These are phyloP conservation scores for Chionographis japonica DNA, from an alignment of 106 monocot species.

Conservation along the genomic window DNA sequence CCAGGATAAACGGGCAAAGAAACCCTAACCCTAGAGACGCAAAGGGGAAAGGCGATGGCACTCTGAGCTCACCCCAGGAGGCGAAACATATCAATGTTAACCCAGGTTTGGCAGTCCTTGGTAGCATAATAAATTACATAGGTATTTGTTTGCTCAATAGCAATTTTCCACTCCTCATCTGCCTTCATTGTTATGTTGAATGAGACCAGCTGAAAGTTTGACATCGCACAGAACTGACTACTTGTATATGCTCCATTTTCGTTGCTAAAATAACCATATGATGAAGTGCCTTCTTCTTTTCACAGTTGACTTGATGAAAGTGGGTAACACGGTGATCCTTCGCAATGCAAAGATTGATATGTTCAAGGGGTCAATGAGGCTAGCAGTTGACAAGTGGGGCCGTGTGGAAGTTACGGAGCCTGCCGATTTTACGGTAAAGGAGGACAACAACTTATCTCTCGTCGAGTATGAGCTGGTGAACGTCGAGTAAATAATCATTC, in stretches of 20 bases:
- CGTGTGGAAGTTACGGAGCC: slow-evolving; percentile 37
- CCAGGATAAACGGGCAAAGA: no score
- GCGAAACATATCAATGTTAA: no score
- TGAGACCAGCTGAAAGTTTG: no score
- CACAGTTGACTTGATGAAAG: slow-evolving; percentile 37
- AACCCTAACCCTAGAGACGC: no score
- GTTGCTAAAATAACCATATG: not conserved
- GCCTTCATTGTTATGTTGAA: no score
- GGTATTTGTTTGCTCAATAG: no score
- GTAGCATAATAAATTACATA: no score
- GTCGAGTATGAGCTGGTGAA: slow-evolving; percentile 46
- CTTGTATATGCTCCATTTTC: not conserved
- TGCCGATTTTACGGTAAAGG: slow-evolving; percentile 24
- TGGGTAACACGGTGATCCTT: slow-evolving; percentile 28
- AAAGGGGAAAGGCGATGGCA: no score
- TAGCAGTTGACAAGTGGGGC: slow-evolving; percentile 51
- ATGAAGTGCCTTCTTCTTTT: not conserved
- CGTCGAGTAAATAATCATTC: not conserved
- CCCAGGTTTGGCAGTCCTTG: no score
- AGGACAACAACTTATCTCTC: slow-evolving; percentile 44
- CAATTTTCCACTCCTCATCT: no score
- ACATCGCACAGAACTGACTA: no score
- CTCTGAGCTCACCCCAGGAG: no score
- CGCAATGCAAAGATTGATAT: slow-evolving; percentile 48
- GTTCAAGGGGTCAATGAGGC: slow-evolving; percentile 53